Base-by-base conservation (phyloP, 371 early-diverging fungal genomes). In the Rhizopus delemar region DNA sequence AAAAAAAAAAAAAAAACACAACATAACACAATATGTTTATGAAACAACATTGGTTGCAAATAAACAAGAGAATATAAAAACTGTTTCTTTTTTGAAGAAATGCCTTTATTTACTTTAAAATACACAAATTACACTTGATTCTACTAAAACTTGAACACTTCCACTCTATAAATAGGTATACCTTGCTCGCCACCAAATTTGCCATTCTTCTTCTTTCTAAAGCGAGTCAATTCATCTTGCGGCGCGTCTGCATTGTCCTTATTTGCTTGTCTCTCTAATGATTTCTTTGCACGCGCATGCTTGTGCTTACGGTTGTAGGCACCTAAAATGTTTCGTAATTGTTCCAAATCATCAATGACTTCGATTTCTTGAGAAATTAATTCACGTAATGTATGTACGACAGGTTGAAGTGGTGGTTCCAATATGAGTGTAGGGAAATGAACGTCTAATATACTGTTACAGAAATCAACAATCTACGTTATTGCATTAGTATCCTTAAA, bases 371-470 rank as follows among this genome's bases (percentile, higher is more conserved):
- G 56, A 33, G 74, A 60, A n/a, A 80, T 61, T 7, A 76, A 61
- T 46, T 70, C 63, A 15, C 73, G 70, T 52, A 85, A 66, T 2
- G 59, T 53, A 38, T 51, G 53, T 11, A 83, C 55, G n/a, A 74
- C 51, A 5, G 75, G 71, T 63, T 86, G 81, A 49, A 86, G 48
- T 16, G 75, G 64, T 9, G 80, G 71, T 15, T 85, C 82, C 56
- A 84, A 55, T 57, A 86, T 85, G 49, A 86, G 56, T 9, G 81
- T 71, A 6, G 85, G 78, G 68, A 82, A 86, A 56, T 85, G 85
- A 41, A 77, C 73, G 56, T 86, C 87, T 54, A 86, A 56, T 22
- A 86, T 49, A 35, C 75, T 53, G 41, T 78, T 80, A 33, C 71
- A 66, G 55, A 84, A 81, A 41, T 86, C 84, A 16, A 82, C 57